A percentile compares a stretch with the other conserved stretches of the same genome.
Conservation (phyloP, 768 basidiomycete species). For the Kwoniella sp. region DNA sequence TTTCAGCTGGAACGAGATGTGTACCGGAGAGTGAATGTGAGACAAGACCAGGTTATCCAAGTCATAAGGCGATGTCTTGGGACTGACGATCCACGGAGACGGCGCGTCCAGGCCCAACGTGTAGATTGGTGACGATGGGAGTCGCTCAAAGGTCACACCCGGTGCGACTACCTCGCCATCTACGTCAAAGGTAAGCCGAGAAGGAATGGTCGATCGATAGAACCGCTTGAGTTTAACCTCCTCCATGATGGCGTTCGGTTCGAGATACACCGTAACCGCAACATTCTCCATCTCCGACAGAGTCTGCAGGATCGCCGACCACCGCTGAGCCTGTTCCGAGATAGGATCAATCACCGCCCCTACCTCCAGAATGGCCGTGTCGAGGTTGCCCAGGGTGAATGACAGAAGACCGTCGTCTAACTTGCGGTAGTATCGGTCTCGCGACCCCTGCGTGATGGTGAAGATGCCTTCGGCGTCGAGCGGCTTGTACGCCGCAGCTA, state of each 20-base stretch:
- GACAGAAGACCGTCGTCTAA: constrained; percentile 67
- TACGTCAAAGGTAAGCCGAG: constrained; percentile 61
- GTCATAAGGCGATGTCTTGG: constrained; percentile 80
- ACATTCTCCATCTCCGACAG: constrained; percentile 46
- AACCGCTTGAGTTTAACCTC: constrained; percentile 90
- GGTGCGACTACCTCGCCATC: constrained; percentile 62
- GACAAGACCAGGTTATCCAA: constrained; percentile 92
- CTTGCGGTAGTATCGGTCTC: constrained; percentile 60
- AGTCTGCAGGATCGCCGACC: constrained; percentile 64
- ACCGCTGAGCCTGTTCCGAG: constrained; percentile 77
- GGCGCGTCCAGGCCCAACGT: constrained; percentile 92
- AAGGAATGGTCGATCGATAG: constrained; percentile 71
- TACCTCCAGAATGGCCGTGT: constrained; percentile 65
- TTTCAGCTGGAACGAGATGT: constrained; percentile 68
- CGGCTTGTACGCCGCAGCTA: constrained; percentile 61
- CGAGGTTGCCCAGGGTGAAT: constrained; percentile 65
- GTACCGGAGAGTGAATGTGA: constrained; percentile 54
- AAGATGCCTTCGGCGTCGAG: constrained; percentile 57
- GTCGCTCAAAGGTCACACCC: constrained; percentile 61
- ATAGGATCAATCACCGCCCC: constrained; percentile 77
- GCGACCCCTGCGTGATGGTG: constrained; percentile 60
- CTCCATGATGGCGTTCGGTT: constrained; percentile 59
- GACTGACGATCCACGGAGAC: constrained; percentile 86
- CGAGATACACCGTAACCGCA: constrained; percentile 69
- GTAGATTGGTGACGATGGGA: constrained; percentile 83